These are phyloP conservation scores for Pisolithus microcarpus DNA, from an alignment of 768 basidiomycete species.

Conservation along the genomic window DNA sequence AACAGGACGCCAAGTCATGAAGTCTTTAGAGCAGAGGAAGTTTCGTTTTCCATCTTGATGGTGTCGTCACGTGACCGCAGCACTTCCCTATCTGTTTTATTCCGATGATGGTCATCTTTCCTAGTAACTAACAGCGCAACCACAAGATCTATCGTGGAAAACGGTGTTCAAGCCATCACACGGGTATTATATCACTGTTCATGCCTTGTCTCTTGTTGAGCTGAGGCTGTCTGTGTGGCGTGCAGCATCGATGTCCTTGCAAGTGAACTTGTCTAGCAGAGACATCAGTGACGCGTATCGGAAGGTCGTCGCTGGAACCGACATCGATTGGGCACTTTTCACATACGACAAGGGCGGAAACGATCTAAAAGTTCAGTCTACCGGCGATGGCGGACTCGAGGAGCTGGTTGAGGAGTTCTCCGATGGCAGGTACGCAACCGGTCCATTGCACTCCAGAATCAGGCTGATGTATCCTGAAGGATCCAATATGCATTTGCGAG, in stretches of 20 bases:
- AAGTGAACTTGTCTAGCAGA: constrained; percentile 68
- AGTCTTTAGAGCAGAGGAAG: no score
- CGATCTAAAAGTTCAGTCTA: constrained; percentile 81
- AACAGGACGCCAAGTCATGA: no score
- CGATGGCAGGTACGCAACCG: constrained; percentile 67
- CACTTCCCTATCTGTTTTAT: no score
- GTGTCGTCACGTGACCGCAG: no score
- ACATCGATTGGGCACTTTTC: constrained; percentile 72
- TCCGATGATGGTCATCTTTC: no score
- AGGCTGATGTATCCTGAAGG: constrained; percentile 33
- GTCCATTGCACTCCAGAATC: background rate
- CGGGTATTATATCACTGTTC: background rate
- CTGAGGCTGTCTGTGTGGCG: background rate
- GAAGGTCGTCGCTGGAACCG: constrained; percentile 57
- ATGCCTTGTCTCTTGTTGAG: background rate
- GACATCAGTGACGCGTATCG: constrained; percentile 72
- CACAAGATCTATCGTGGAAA: background rate
- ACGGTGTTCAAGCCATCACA: background rate
- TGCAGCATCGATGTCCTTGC: constrained; percentile 55
- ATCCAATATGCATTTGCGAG: constrained; percentile 91
- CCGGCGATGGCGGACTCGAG: constrained; percentile 82
- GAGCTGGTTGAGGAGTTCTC: constrained; percentile 93
- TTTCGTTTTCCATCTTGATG: no score
- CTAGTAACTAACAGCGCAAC: no score
- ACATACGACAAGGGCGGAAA: constrained; percentile 79